Percentiles rank a stretch among this genome's conserved stretches.
Evolutionary conservation across 768 basidiomycete genomes (phyloP).

Genomic region (Harrya chromipes): DNA sequence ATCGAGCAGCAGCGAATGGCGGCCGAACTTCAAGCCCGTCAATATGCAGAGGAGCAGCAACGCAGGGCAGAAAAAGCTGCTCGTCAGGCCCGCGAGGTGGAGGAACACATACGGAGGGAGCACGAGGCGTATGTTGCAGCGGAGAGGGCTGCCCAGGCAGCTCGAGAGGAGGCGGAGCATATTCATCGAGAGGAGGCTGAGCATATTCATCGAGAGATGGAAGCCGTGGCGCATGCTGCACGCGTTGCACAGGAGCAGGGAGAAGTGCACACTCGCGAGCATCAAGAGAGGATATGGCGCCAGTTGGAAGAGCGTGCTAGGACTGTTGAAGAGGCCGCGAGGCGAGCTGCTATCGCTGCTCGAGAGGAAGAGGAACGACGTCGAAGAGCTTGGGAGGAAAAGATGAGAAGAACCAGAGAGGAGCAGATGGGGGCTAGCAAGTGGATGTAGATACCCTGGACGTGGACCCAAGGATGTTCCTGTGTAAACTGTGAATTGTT

Average conservation of each 20-base stretch:
- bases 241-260: constrained; percentile 20
- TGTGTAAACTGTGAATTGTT: no score
- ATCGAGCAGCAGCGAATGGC: constrained; percentile 20
- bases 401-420: constrained; percentile 13
- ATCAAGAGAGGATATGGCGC: constrained; percentile 12
- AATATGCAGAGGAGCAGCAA: constrained; percentile 18
- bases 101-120: constrained; percentile 18
- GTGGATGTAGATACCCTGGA: no score
- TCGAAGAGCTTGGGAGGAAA: constrained; percentile 19
- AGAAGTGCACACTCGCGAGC: constrained; percentile 23
- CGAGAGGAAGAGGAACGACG: constrained; percentile 24
- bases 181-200: no score
- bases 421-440: not conserved
- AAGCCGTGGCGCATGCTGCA: constrained; percentile 24
- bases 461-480: no score
- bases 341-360: constrained; percentile 21
- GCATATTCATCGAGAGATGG: constrained; percentile 14
- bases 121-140: constrained; percentile 16
- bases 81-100: constrained; percentile 20
- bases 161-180: constrained; percentile 22
- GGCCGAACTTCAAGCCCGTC: constrained; percentile 22
- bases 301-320: constrained; percentile 18
- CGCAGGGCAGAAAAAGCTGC: constrained; percentile 19
- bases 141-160: constrained; percentile 23
- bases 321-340: constrained; percentile 23